Percentiles rank a stretch among this genome's conserved stretches.
Conservation (phyloP, 2,329 filamentous ascomycete genomes). For the Fusarium cicatricum region DNA sequence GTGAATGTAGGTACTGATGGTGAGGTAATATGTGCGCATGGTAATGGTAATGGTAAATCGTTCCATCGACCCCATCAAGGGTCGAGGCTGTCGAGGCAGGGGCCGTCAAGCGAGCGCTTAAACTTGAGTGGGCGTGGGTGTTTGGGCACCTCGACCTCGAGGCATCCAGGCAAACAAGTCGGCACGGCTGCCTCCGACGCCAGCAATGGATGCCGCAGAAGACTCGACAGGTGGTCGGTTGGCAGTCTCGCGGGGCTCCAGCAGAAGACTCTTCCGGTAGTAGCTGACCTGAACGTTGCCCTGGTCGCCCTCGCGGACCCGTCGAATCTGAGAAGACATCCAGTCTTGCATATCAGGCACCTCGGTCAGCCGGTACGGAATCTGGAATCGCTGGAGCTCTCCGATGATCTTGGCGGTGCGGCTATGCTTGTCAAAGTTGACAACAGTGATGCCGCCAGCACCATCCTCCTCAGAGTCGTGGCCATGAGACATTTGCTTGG, state of each 20-base stretch:
- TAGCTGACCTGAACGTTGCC: conserved; percentile 67
- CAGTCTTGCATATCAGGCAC: conserved; percentile 92
- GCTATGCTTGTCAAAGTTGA: conserved; percentile 98
- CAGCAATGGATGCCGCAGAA: conserved; percentile 43
- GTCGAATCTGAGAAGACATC: conserved; percentile 82
- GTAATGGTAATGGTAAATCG: conserved; percentile 28
- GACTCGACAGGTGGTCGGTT: conserved; percentile 46
- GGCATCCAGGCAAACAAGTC: conserved; percentile 63
- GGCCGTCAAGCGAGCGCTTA: conserved; percentile 19
- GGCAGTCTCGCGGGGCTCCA: conserved; percentile 75
- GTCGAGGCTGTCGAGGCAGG: not conserved
- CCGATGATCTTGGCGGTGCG: conserved; percentile 95
- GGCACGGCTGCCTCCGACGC: conserved; percentile 44
- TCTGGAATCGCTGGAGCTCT: conserved; percentile 94
- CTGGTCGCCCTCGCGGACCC: conserved; percentile 70
- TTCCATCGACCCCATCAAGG: not conserved
- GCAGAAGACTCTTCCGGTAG: conserved; percentile 83
- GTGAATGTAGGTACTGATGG: conserved; percentile 45
- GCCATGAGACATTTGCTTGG: conserved; percentile 70
- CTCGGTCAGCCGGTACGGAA: conserved; percentile 84
- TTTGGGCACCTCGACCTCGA: conserved; percentile 52
- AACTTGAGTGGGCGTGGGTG: conserved; percentile 40
- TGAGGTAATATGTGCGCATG: conserved; percentile 42
- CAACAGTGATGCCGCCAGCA: conserved; percentile 75
- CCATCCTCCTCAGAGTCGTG: conserved; percentile 65